A percentile compares a stretch with the other conserved stretches of the same genome.
Conservation (phyloP, 768 basidiomycete species). For the Tricholoma flavovirens region DNA sequence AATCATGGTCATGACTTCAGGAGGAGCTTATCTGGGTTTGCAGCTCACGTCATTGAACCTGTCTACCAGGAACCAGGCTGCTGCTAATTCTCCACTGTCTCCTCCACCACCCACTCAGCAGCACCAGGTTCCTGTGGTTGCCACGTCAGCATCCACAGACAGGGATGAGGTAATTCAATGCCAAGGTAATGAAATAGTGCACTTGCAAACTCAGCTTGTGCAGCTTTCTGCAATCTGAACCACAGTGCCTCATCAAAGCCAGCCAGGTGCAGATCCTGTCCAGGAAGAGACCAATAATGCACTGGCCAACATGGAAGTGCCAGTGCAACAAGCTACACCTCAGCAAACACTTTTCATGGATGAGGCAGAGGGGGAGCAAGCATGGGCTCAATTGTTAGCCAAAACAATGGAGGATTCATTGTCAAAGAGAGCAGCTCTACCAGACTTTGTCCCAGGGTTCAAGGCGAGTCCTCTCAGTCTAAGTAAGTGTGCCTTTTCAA, state of each 20-base stretch:
- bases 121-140: background rate
- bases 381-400: background rate
- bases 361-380: background rate
- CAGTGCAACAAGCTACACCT: background rate
- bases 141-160: background rate
- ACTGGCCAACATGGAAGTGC: background rate
- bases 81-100: background rate
- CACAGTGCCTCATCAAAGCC: background rate
- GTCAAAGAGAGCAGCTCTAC: background rate
- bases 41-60: background rate
- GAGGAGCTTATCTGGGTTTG: background rate
- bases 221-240: background rate
- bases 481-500: background rate
- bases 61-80: background rate
- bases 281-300: background rate
- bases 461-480: background rate
- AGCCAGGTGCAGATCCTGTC: background rate
- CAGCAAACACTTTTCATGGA: background rate
- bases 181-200: background rate
- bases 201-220: background rate
- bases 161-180: background rate
- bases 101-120: background rate
- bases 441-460: background rate
- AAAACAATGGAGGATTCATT: background rate
- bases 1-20: background rate